Evolutionary conservation across 208 protist species (phyloP).

Genomic region (Wallacemonas sp.): DNA sequence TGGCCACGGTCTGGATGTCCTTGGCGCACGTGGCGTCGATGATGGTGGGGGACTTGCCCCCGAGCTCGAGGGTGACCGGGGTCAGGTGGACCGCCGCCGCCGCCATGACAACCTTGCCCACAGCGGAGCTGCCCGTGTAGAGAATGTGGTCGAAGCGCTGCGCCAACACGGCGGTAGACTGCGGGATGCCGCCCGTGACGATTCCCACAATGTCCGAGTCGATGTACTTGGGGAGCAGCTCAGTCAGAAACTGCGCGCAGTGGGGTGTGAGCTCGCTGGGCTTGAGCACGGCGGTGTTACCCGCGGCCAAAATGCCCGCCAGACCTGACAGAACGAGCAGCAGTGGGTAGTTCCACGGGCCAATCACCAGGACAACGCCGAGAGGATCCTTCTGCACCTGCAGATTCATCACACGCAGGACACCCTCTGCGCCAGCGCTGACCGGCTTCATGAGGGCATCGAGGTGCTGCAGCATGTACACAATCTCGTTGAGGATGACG

Average conservation of each 20-base stretch:
- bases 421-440: constrained; percentile 23
- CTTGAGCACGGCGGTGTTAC: constrained; percentile 92
- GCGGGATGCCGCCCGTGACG: constrained; percentile 60
- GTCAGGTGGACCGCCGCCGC: constrained; percentile 88
- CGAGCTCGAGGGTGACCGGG: constrained; percentile 93
- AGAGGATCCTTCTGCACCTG: constrained; percentile 63
- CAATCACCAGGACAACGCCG: constrained; percentile 90
- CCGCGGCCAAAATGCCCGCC: constrained; percentile 83
- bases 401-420: constrained; percentile 25
- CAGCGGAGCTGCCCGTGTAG: constrained; percentile 81
- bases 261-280: constrained; percentile 67
- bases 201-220: constrained; percentile 42
- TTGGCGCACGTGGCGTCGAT: constrained; percentile 53
- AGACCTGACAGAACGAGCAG: constrained; percentile 68
- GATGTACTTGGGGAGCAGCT: constrained; percentile 76
- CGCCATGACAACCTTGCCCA: constrained; percentile 79
- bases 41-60: constrained; percentile 93
- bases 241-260: constrained; percentile 45
- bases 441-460: constrained; percentile 35
- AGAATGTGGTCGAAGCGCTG: constrained; percentile 92
- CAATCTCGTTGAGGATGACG: constrained; percentile 23
- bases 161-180: constrained; percentile 72
- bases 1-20: constrained; percentile 58
- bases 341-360: constrained; percentile 94
- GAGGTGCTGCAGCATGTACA: constrained; percentile 39